Base-by-base conservation (phyloP, 768 basidiomycete genomes). In the Pulveroboletus sp. region DNA sequence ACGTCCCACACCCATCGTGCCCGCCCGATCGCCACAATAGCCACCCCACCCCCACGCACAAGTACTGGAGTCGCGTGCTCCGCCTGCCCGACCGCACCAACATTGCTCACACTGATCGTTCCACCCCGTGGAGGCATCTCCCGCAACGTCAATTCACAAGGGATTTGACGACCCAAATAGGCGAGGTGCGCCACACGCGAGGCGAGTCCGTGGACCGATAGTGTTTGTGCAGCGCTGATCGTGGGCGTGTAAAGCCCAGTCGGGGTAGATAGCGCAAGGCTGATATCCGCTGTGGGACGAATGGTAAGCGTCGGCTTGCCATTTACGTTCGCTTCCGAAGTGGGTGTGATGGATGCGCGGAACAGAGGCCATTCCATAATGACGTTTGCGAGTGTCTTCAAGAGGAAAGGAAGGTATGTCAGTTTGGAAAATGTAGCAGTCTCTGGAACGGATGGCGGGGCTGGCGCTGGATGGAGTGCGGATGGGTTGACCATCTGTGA, bases 331-430 rank as follows among this genome's bases (percentile, higher is more conserved):
- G 44, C 18, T n/a, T 61, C 26, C 5, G 64, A 38, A 21, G 60
- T 33, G 0, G 76, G 76, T 0, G 84, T 81, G 59, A 92, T 83
- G 30, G 86, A 84, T 17, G 86, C 77, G 14, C 87, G 78, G 74
- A 94, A 81, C 42, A 93, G 70, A 0, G 92, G 89, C 89, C 91
- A 90, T 62, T 89, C 82, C 53, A 76, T 69, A 87, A 93, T 89
- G 4, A 89, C 77, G 58, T 76, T 80, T 1, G 86, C 79, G 44
- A 94, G 83, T 0, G 85, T 83, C 65, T 94, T 94, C 58, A 93
- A 71, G 8, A 94, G 77, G 61, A 93, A 72, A 9, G 91, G 92
- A 30, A 94, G 82, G 66, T 86, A 88, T 0, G 90, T 92, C 28
- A 94, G 68, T 32, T 78, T 79, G 27, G 77, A 71, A 68, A 79